phyloP scores from a whole-genome alignment of 2,329 filamentous ascomycete genomes.

The Hymenoscyphus fraxineus region DNA sequence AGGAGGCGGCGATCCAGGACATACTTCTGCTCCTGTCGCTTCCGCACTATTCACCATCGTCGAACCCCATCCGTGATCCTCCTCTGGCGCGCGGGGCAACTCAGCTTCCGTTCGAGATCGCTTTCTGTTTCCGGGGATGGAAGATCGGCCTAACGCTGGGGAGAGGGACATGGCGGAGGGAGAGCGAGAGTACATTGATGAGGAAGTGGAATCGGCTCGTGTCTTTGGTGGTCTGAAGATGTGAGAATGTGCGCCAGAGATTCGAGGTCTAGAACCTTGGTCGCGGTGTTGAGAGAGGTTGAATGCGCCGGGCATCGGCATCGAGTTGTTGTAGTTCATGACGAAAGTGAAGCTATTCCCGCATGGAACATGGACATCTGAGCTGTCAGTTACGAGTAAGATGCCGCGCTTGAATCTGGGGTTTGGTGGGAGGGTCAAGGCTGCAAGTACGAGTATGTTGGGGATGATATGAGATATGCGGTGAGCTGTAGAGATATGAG shows the following conservation, averaged over 20 bases:
- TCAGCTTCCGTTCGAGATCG: conserved; percentile 21
- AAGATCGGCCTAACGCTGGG: conserved; percentile 4
- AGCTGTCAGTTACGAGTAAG: not conserved
- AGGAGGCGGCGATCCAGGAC: conserved; percentile 37
- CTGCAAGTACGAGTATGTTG: not conserved
- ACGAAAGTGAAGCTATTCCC: conserved; percentile 14
- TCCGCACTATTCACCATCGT: conserved; percentile 15
- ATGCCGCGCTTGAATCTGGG: not conserved
- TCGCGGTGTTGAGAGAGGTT: conserved; percentile 20
- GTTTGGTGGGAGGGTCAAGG: not conserved
- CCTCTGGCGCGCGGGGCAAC: conserved; percentile 10
- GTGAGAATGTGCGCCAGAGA: conserved; percentile 35
- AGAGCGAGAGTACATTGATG: conserved; percentile 30
- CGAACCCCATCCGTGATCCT: conserved; percentile 16
- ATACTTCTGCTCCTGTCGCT: conserved; percentile 13
- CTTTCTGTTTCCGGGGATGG: conserved; percentile 14
- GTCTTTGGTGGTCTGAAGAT: conserved; percentile 43
- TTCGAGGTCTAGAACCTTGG: conserved; percentile 21
- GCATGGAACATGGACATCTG: not conserved
- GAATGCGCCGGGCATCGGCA: conserved; percentile 27
- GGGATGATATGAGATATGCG: not conserved
- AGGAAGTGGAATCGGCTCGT: conserved; percentile 37
- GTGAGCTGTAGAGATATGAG: not conserved
- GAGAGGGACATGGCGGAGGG: conserved; percentile 12
- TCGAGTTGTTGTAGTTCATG: conserved; percentile 23